phyloP scores from a whole-genome alignment of 352 stramenopile genomes.

The Pythium chondricola region DNA sequence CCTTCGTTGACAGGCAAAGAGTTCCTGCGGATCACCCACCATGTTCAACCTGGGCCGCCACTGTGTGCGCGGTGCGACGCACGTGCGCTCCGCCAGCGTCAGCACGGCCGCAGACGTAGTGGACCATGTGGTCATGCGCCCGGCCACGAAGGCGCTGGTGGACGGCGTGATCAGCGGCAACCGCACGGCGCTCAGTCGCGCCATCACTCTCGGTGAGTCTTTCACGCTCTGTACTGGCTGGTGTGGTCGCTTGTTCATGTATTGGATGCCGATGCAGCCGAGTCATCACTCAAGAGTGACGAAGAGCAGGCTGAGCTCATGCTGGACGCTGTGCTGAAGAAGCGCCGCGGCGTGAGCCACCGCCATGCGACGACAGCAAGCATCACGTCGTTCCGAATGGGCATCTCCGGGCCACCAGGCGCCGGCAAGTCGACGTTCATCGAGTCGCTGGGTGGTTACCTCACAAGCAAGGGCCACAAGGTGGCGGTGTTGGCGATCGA shows the following conservation, averaged over 20 bases:
- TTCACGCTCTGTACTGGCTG: not conserved
- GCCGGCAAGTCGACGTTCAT: constrained; percentile 98
- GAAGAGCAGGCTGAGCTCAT: constrained; percentile 81
- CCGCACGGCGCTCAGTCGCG: constrained; percentile 59
- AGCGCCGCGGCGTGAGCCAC: constrained; percentile 37
- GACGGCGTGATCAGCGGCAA: constrained; percentile 50
- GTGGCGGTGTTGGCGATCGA: constrained; percentile 96
- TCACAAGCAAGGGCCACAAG: constrained; percentile 79
- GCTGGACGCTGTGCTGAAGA: constrained; percentile 74
- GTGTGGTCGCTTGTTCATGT: not conserved
- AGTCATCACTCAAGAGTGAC: constrained; percentile 70
- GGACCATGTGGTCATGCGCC: constrained; percentile 9
- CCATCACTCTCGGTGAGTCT: constrained; percentile 60
- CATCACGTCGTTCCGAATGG: constrained; percentile 76
- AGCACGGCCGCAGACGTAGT: not conserved
- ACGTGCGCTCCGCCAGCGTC: not conserved
- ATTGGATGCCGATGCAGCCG: constrained; percentile 32
- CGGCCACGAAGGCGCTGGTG: constrained; percentile 41
- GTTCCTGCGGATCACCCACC: not conserved
- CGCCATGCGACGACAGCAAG: constrained; percentile 14
- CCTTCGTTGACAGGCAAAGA: not conserved
- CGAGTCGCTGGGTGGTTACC: constrained; percentile 89
- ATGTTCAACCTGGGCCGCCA: not conserved
- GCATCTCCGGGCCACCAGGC: constrained; percentile 89
- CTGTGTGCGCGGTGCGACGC: not conserved